Base-by-base conservation (phyloP, 1,284 basidiomycete genomes). In the Moesziomyces sp. region DNA sequence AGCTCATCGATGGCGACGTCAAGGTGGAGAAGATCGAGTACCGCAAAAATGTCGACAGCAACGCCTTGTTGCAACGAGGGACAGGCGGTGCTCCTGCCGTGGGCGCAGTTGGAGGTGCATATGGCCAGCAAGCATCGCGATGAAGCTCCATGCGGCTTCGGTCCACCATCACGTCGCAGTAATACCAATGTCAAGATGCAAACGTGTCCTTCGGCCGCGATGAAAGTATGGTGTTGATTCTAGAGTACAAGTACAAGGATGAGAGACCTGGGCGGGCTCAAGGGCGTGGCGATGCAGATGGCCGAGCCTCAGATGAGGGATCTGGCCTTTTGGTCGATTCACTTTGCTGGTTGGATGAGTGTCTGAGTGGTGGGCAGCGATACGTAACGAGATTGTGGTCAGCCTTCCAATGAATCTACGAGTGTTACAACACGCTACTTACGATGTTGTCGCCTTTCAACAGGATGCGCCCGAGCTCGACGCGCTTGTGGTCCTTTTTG, bases 21-120 rank as follows among this genome's bases (percentile, higher is more conserved):
- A 83, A 82, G 53, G 82, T 84, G 23, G 82, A 84, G 46, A 83
- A 83, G 72, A 79, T 82, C 56, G 82, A 84, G 51, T 84, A 82
- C 50, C 58, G 77, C 23, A 82, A 81, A 58, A 68, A 74, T 24
- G 45, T 74, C 49, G 72, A 74, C 51, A 74, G 63, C 56, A 66
- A 67, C 30, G 52, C 63, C 3, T 56, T 74, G 58, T 48, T 60
- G 53, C 66, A 71, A 43, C 52, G 72, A 23, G 56, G 62, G 16
- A 61, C 65, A 16, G 35, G 57, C 13, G 61, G 55, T 2, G 35
- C 51, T 13, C 38, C 65, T 9, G 50, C 58, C 6, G 61, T 58
- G 3, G 64, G 60, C 13, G 71, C 49, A 10, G 48, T 54, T 14
- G 64, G 55, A 5, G 48, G 47, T 38, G 58, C 52, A 13, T 69